Evolutionary conservation across 164 flowering plant species (phyloP), one percentile per base, ranked within the genome.

Genomic region (Liquidambar formosana): DNA sequence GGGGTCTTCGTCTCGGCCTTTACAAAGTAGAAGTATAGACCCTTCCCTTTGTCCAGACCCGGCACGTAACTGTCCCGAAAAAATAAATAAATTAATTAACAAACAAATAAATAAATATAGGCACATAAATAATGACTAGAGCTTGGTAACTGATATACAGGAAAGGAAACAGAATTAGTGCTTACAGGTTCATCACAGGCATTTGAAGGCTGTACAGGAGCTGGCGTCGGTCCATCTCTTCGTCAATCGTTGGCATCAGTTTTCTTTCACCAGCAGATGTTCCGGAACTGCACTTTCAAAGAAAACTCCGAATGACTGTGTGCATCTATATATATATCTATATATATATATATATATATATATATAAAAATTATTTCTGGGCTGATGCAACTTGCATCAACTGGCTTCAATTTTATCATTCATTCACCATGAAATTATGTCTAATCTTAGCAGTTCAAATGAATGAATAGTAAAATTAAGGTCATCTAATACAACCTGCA

Each of bases 231-330:
- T 88, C 86, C 73, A 82, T 14, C 62, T 89, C 97, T 59, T 89
- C 92, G 5, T 64, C 53, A 63, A 89, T 91, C 0, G 97, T 86
- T 9, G 97, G 97, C 94, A 88, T 91, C 60, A 91, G 77, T 61
- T 91, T 91, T 49, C 94, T 79, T 63, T 91, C 97, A 0, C 94
- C 97, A 5, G 94, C 97, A 0, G 97, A 91, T 1, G 97, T 91
- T 41, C 97, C 97, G 13, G 97, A 91, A 60, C 97, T 90, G 84
- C 57, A 76, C 3, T 59, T 16, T 19, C 4, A 19, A 23, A 63
- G 18, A 2, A 33, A 33, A 33, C 41, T 33, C 41, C 41, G 6
- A 33, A 33, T 33, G 41, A 33, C 6, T n/a, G n/a, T 33, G 6
- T 33, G 2, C 6, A 33, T 33, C 2, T 33, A 33, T 33, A 2